phyloP scores from a whole-genome alignment of 257 asterid genomes.

The Solanum chiquidenum region DNA sequence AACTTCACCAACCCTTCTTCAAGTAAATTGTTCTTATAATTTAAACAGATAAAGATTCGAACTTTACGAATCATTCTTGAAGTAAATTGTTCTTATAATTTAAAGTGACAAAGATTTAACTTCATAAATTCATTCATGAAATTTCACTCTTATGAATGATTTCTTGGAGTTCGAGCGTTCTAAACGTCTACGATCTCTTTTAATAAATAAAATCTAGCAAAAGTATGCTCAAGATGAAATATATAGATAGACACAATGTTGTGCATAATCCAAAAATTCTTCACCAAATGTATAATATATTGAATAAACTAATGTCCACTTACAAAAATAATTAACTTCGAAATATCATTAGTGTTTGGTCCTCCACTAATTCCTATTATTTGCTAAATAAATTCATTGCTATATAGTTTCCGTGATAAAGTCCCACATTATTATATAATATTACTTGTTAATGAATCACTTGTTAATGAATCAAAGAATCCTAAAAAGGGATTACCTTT shows the following conservation, averaged over 20 bases:
- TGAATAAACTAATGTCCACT: not conserved
- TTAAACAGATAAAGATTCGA: not conserved
- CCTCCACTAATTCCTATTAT: not conserved
- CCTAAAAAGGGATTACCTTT: not conserved
- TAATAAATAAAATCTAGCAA: not conserved
- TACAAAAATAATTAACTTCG: not conserved
- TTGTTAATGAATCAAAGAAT: not conserved
- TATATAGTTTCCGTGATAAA: not conserved
- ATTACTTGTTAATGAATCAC: not conserved
- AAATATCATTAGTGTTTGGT: not conserved
- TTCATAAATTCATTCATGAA: not conserved
- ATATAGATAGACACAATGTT: not conserved
- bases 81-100: no score
- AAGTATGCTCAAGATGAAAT: not conserved
- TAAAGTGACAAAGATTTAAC: not conserved
- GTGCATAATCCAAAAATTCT: not conserved
- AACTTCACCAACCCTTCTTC: not conserved
- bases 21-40: no score
- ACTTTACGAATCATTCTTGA: no score
- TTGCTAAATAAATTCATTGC: not conserved
- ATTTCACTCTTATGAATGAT: not conserved
- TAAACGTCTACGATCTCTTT: fast-evolving
- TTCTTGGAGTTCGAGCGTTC: not conserved
- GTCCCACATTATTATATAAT: not conserved
- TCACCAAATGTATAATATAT: not conserved